Base-by-base conservation (phyloP, 495 filamentous ascomycete genomes). In the Hyaloscypha bicolor region DNA sequence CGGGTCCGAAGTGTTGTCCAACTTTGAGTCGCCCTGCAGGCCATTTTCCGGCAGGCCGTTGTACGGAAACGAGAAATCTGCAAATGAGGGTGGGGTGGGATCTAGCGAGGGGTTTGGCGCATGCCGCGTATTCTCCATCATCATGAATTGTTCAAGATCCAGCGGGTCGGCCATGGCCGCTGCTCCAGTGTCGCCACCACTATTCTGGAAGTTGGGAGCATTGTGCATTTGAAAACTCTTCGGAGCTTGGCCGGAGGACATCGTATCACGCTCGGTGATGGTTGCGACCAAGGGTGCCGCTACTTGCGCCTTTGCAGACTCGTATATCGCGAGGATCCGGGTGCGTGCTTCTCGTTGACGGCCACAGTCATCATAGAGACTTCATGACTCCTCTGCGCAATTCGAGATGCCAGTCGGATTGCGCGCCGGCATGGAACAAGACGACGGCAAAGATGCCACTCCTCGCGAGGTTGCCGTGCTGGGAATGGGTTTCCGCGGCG, bases 121-220 rank as follows among this genome's bases (percentile, higher is more conserved):
- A 30, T 63, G 60, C 19, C 60, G 69, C 29, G 25, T 37, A 56
- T 60, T 66, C 22, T 60, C 62, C 9, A 69, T 64, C 64, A 74
- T 69, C 67, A 74, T 71, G 72, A 71, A 74, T 48, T 74, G 66
- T 37, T 69, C 72, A 19, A 74, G 19, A 21, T 71, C 69, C 31
- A 64, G 60, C 31, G 65, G 31, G 16, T 73, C 69, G 3, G 66
- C 19, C 55, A 69, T 64, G 62, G 68, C 60, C 29, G 63, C 53
- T 22, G 39, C 60, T 5, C 42, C 39, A 4, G 66, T 45, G 55
- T 66, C 70, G 31, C 55, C 39, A 5, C 22, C 64, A 29, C 52
- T 33, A 51, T 55, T 57, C 25, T 70, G 64, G 39, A 58, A 72
- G 29, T 55, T 53, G 55, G 67, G 45, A 42, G 55, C 29, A 64